Evolutionary conservation across 148 eudicot species (phyloP), one percentile per base, ranked within the genome.

Genomic region (Fagopyrum esculentum): DNA sequence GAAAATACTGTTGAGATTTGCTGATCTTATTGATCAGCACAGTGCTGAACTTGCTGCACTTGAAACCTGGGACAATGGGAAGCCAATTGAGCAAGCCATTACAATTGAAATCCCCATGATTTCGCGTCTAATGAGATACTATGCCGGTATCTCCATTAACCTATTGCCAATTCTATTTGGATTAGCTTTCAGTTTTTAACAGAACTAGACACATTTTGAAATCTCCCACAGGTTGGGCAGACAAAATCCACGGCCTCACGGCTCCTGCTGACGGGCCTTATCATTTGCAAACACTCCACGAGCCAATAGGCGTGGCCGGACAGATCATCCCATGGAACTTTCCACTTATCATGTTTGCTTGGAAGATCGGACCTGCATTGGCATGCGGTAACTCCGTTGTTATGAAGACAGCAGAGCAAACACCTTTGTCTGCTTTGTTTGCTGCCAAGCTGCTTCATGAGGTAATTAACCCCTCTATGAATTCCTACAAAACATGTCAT

Each of bases 21-120:
- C 96, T 69, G 96, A 91, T 84, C 80, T 91, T 72, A 77, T 91
- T 63, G 96, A 91, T 45, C 80, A 89, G 78, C 93, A 91, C 75
- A 84, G 77, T 44, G 96, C 87, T 59, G 88, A 89, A 74, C 76
- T 91, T 71, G 93, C 96, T 26, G 89, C 91, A 26, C 89, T 91
- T 6, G 93, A 89, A 83, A 88, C 89, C 2, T 91, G 92, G 96
- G 91, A 89, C 79, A 91, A 83, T 45, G 96, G 91, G 48, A 91
- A 89, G 77, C 82, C 85, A 45, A 85, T 75, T 69, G 87, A 85
- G 73, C 96, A 91, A 75, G 81, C 87, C 84, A 86, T 88, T 66
- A 76, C 73, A 5, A 35, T 61, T 56, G 96, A 91, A 77, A 46
- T 89, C 49, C 93, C 96, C 71, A 84, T 89, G 93, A 49, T 86